A percentile compares a stretch with the other conserved stretches of the same genome.
Conservation (phyloP, 805 yeast genomes). For the Hyphopichia homilentoma region DNA sequence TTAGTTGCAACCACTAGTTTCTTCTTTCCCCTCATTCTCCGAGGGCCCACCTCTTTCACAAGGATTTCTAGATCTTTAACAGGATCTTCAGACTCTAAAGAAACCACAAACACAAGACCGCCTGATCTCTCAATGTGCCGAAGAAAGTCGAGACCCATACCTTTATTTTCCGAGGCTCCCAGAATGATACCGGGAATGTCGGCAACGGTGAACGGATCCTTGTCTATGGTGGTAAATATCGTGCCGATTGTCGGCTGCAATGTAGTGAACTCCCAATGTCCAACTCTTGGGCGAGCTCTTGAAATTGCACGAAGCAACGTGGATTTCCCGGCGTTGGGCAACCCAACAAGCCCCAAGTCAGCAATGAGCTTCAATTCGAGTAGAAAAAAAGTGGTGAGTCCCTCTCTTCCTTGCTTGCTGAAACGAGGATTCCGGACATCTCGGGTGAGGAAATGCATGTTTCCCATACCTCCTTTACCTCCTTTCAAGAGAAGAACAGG, state of each 20-base stretch:
- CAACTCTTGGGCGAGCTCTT: conserved; percentile 84
- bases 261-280: conserved; percentile 97
- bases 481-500: conserved; percentile 76
- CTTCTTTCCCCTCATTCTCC: conserved; percentile 56
- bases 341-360: conserved; percentile 89
- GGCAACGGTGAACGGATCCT: conserved; percentile 82
- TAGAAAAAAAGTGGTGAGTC: conserved; percentile 61
- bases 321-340: conserved; percentile 97
- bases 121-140: conserved; percentile 91
- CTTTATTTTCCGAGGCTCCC: conserved; percentile 82
- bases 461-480: conserved; percentile 94
- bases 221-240: conserved; percentile 60
- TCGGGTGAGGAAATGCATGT: conserved; percentile 87
- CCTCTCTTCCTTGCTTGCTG: conserved; percentile 73
- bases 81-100: conserved; percentile 68
- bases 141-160: conserved; percentile 90
- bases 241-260: conserved; percentile 91
- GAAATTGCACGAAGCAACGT: conserved; percentile 84
- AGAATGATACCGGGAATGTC: conserved; percentile 95
- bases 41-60: conserved; percentile 66
- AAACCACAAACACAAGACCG: conserved; percentile 83
- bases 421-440: conserved; percentile 87
- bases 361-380: conserved; percentile 88
- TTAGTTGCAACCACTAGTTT: conserved; percentile 87
- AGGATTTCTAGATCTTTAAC: conserved; percentile 59